Percentiles rank a stretch among this genome's conserved stretches.
phyloP scores from a whole-genome alignment of 2,329 filamentous ascomycete species.

The Aureobasidium mangrovei region DNA sequence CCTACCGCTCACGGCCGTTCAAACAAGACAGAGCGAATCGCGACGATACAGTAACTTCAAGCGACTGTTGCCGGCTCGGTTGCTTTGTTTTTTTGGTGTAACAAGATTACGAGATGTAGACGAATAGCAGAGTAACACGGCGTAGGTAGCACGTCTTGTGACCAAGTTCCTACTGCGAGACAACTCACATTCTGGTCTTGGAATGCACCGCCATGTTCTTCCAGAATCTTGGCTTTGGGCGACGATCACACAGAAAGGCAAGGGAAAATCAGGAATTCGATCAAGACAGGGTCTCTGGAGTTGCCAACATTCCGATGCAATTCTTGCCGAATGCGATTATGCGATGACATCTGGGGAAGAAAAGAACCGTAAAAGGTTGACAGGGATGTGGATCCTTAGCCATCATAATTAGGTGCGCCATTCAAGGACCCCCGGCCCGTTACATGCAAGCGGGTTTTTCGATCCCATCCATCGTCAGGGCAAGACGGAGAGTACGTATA shows the following conservation, averaged over 20 bases:
- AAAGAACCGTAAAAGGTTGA: constrained; percentile 5
- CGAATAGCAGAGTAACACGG: neutral
- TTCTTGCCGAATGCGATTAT: constrained; percentile 5
- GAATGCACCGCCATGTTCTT: neutral
- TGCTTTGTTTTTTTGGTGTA: neutral
- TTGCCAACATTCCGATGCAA: constrained; percentile 1
- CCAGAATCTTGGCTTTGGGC: neutral
- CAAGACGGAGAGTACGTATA: too few relatives aligned
- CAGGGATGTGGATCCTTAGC: constrained; percentile 6
- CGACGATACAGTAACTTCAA: neutral
- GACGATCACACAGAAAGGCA: neutral
- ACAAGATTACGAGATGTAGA: neutral
- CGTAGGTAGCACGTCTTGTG: neutral
- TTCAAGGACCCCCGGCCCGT: neutral
- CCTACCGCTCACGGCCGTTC: neutral
- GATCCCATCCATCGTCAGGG: neutral
- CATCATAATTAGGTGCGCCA: constrained; percentile 1
- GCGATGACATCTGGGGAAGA: neutral
- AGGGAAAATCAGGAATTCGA: neutral
- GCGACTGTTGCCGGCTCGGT: neutral
- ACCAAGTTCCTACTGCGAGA: neutral
- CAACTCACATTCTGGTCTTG: too few relatives aligned
- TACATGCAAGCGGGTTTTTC: neutral
- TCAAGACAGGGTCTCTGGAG: neutral
- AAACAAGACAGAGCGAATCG: neutral